Percentiles rank a stretch among this genome's conserved stretches.
phyloP scores from a whole-genome alignment of 768 basidiomycete genomes.

The Rossbeevera mucosa region DNA sequence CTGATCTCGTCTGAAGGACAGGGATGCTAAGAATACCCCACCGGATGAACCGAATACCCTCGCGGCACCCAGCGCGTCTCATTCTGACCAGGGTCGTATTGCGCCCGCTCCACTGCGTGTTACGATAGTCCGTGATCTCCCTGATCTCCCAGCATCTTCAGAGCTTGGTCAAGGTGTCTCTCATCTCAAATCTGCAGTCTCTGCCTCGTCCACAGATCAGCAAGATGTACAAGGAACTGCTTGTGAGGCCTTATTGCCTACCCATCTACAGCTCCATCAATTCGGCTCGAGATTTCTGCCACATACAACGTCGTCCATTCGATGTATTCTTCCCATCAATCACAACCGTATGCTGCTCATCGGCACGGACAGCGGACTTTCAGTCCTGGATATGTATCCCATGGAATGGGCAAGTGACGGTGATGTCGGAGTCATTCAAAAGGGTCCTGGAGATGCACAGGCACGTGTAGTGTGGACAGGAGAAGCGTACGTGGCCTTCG shows the following conservation, averaged over 20 bases:
- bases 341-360: conserved; percentile 66
- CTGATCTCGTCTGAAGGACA: conserved; percentile 4
- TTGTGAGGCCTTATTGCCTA: conserved; percentile 54
- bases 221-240: conserved; percentile 35
- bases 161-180: conserved; percentile 1
- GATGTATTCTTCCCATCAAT: conserved; percentile 67
- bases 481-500: conserved; percentile 52
- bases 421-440: conserved; percentile 37
- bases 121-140: conserved; percentile 39
- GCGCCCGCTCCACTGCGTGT: conserved; percentile 36
- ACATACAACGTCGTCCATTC: conserved; percentile 70
- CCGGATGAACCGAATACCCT: conserved; percentile 4
- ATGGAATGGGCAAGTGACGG: conserved; percentile 54
- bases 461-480: conserved; percentile 68
- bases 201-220: conserved; percentile 25
- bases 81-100: conserved; percentile 9
- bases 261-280: conserved; percentile 63
- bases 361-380: conserved; percentile 76
- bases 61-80: conserved; percentile 3
- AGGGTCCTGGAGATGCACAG: conserved; percentile 70
- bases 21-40: conserved; percentile 12
- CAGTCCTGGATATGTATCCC: conserved; percentile 80
- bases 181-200: conserved; percentile 8
- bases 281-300: conserved; percentile 87
- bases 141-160: conserved; percentile 17